Conservation (phyloP, 2,329 filamentous ascomycete species). For the Verticillium tricorpus region DNA sequence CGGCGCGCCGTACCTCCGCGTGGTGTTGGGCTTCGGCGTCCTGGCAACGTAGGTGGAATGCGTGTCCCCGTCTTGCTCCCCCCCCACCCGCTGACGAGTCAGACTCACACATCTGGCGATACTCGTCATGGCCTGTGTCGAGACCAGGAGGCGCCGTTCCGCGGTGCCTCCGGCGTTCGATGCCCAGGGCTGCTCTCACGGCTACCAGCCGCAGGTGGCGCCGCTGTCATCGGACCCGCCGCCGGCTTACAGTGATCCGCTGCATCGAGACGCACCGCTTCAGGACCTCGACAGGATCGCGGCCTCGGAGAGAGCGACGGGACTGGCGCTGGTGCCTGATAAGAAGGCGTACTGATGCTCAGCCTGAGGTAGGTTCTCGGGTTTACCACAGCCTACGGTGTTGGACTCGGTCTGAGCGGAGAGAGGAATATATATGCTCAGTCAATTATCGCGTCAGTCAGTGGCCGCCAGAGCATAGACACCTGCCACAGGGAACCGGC, state of each 20-base stretch:
- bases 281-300: background rate
- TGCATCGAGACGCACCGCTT: background rate
- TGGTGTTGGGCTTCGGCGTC: slow-evolving; percentile 10
- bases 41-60: slow-evolving; percentile 8
- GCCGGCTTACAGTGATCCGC: background rate
- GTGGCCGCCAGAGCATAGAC: too few relatives aligned
- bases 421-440: too few relatives aligned
- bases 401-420: too few relatives aligned
- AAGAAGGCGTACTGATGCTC: background rate
- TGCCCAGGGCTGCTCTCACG: background rate
- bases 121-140: background rate
- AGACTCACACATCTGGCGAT: background rate
- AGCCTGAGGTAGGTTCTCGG: too few relatives aligned
- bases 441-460: too few relatives aligned
- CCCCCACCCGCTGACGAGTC: background rate
- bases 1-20: slow-evolving; percentile 7
- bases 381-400: too few relatives aligned
- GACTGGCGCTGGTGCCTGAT: background rate
- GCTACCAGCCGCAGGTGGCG: background rate
- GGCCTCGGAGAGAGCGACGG: background rate
- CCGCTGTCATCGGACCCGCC: background rate
- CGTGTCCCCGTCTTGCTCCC: too few relatives aligned
- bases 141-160: background rate
- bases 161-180: background rate
- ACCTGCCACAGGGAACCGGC: too few relatives aligned